Evolutionary conservation across 2,329 filamentous ascomycete genomes (phyloP).

Genomic region (Sordariomycetes sp.): DNA sequence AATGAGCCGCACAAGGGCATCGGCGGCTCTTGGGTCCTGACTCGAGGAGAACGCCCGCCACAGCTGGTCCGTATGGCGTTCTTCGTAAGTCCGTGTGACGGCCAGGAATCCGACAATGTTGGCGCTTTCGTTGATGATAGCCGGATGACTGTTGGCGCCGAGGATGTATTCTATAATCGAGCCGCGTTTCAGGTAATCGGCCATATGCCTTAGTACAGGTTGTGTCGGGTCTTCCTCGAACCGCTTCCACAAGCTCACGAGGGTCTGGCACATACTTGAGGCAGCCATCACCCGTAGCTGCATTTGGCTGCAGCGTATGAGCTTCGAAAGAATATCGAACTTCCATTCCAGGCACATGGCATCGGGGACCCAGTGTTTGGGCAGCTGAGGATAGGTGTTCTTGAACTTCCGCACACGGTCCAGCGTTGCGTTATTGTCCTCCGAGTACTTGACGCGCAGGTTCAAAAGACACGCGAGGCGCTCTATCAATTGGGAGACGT

Average conservation of each 20-base stretch:
- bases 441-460: too few species aligned
- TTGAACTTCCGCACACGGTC: too few species aligned
- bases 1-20: constrained; percentile 66
- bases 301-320: constrained; percentile 82
- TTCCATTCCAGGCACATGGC: constrained; percentile 58
- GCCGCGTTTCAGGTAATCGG: constrained; percentile 58
- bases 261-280: constrained; percentile 59
- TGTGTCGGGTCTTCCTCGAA: constrained; percentile 29
- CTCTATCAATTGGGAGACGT: too few species aligned
- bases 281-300: constrained; percentile 76
- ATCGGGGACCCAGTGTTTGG: constrained; percentile 29
- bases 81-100: constrained; percentile 65
- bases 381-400: constrained; percentile 29
- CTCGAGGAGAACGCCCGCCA: constrained; percentile 78
- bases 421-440: too few species aligned
- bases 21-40: constrained; percentile 76
- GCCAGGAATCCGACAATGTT: constrained; percentile 85
- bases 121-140: constrained; percentile 70
- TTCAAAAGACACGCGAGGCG: too few species aligned
- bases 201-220: constrained; percentile 55
- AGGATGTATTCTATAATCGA: constrained; percentile 80
- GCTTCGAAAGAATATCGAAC: constrained; percentile 57
- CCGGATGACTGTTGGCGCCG: constrained; percentile 83
- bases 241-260: constrained; percentile 58
- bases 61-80: constrained; percentile 65